These are phyloP conservation scores for Wallacemonas collosoma DNA, from an alignment of 208 protist species.

Conservation along the genomic window DNA sequence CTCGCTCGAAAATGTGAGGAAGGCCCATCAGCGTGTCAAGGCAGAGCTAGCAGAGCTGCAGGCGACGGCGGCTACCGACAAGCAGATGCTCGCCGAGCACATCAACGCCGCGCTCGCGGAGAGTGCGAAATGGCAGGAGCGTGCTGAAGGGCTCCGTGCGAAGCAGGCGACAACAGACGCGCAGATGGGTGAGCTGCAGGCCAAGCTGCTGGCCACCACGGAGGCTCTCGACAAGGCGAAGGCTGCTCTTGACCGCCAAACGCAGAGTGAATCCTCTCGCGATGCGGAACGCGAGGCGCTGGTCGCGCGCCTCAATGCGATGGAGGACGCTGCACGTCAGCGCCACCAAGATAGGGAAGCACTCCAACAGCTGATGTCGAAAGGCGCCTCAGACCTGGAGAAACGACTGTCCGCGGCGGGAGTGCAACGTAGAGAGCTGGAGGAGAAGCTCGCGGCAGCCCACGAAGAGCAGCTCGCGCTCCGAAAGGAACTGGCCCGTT, in stretches of 20 bases:
- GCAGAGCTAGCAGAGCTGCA: conserved; percentile 14
- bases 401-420: conserved; percentile 8
- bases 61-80: conserved; percentile 2
- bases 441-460: conserved; percentile 18
- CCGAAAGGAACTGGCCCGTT: background rate
- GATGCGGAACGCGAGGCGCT: background rate
- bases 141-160: background rate
- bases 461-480: conserved; percentile 17
- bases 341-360: conserved; percentile 1
- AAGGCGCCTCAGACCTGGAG: conserved; percentile 7
- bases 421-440: conserved; percentile 4
- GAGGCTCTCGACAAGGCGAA: background rate
- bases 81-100: conserved; percentile 16
- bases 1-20: background rate
- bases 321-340: conserved; percentile 5
- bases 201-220: background rate
- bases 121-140: background rate
- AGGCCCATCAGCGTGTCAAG: background rate
- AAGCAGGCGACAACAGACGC: background rate
- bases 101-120: background rate
- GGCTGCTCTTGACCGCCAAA: background rate
- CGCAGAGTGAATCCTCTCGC: background rate
- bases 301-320: conserved; percentile 3
- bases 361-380: background rate
- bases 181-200: background rate